phyloP scores from a whole-genome alignment of 2,329 filamentous ascomycete species.

The Cladosporium cucumerinum region DNA sequence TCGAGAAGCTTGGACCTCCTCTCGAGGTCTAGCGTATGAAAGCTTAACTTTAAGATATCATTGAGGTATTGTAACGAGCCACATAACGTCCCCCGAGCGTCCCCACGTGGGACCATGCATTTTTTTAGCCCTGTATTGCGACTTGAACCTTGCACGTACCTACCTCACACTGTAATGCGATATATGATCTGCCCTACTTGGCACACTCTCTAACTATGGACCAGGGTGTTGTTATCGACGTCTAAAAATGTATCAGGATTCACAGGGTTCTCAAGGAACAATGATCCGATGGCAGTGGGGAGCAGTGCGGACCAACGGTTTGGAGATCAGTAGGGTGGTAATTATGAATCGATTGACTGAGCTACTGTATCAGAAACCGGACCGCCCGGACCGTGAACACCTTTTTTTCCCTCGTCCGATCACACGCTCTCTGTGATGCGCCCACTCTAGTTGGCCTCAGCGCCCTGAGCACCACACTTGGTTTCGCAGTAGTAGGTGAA shows the following conservation, averaged over 20 bases:
- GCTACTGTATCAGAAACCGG: neutral
- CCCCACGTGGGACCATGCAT: neutral
- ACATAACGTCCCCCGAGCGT: neutral
- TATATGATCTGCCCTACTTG: neutral
- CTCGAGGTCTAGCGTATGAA: neutral
- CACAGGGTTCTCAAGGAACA: neutral
- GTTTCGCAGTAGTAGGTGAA: neutral
- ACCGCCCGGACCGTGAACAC: neutral
- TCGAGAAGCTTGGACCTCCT: neutral
- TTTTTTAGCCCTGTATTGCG: neutral
- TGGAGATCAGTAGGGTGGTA: neutral
- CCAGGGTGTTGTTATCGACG: neutral
- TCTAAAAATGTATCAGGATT: neutral
- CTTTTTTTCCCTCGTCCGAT: neutral
- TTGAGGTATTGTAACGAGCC: neutral
- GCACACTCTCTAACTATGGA: neutral
- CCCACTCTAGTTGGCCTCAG: neutral
- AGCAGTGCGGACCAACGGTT: neutral
- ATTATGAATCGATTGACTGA: neutral
- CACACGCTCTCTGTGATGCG: neutral
- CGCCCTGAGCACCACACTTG: neutral
- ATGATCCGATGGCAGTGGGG: neutral
- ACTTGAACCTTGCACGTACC: neutral
- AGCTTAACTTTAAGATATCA: neutral
- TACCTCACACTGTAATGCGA: neutral